phyloP scores from a whole-genome alignment of 1,284 basidiomycete species.

The Moesziomyces antarcticus region DNA sequence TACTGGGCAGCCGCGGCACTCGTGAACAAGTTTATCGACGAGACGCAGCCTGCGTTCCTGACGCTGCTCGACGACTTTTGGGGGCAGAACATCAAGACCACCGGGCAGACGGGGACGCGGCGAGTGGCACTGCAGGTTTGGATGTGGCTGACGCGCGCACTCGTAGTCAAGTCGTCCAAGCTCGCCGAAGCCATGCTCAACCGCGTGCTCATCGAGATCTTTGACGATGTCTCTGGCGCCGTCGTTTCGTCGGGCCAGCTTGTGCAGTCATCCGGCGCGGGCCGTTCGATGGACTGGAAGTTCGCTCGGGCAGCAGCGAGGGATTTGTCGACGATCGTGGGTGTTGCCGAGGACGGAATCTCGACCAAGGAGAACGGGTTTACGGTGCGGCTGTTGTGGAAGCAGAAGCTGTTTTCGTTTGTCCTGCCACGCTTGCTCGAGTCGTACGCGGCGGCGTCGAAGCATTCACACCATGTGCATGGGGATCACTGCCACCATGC shows the following conservation, averaged over 20 bases:
- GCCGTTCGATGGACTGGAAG: constrained; percentile 32
- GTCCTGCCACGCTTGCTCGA: constrained; percentile 80
- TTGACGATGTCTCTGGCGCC: constrained; percentile 26
- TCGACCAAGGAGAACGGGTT: constrained; percentile 55
- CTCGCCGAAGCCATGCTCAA: constrained; percentile 52
- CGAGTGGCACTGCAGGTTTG: constrained; percentile 49
- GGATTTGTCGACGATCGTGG: constrained; percentile 34
- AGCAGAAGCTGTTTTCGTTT: constrained; percentile 82
- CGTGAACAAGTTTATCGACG: constrained; percentile 59
- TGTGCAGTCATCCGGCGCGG: not conserved
- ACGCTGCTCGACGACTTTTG: constrained; percentile 49
- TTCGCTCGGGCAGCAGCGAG: constrained; percentile 28
- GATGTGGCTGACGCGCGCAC: constrained; percentile 55
- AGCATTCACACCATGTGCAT: constrained; percentile 17
- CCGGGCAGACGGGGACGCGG: not conserved
- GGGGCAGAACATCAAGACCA: constrained; percentile 17
- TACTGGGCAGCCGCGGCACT: constrained; percentile 21
- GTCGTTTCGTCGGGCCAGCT: constrained; percentile 3
- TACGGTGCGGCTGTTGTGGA: constrained; percentile 70
- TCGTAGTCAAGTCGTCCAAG: constrained; percentile 50
- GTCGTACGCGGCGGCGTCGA: constrained; percentile 8
- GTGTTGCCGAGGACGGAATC: constrained; percentile 47
- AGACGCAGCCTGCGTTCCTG: constrained; percentile 28
- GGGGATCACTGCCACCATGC: not conserved
- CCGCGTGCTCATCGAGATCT: constrained; percentile 41